Conservation (phyloP, 768 basidiomycete genomes). For the Phlebiopsis flavidoalba region DNA sequence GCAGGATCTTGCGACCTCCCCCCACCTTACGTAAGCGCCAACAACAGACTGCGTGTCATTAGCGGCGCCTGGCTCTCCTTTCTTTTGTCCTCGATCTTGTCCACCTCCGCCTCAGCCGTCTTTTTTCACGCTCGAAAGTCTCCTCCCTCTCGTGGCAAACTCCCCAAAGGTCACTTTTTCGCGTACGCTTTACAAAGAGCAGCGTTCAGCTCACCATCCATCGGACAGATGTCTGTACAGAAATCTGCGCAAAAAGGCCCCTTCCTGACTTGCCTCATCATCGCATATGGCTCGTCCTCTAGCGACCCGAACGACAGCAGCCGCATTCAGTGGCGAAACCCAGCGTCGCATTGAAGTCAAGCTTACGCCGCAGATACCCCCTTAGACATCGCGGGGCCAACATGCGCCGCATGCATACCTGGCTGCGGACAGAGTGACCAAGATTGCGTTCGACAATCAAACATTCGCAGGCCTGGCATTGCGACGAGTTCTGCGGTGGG, state of each 20-base stretch:
- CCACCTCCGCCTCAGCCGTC: background rate
- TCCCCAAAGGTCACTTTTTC: too few species aligned
- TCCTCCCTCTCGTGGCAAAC: too few species aligned
- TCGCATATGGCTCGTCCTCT: background rate
- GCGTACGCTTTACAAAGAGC: too few species aligned
- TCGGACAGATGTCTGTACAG: too few species aligned
- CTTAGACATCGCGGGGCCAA: background rate
- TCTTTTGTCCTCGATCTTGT: background rate
- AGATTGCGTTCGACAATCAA: background rate
- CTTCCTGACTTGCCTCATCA: background rate
- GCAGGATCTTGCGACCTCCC: too few species aligned
- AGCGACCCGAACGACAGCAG: background rate
- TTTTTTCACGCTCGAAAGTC: background rate
- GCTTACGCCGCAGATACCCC: background rate
- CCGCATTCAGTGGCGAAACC: background rate
- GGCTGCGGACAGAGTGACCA: background rate
- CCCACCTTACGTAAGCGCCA: background rate
- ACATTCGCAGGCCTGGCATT: background rate
- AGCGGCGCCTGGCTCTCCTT: background rate
- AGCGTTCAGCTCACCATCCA: too few species aligned
- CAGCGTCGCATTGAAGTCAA: slow-evolving; percentile 3
- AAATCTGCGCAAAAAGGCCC: background rate
- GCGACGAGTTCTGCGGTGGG: slow-evolving; percentile 3
- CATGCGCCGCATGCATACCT: background rate
- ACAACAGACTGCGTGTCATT: background rate